Evolutionary conservation across 805 yeast genomes (phyloP), one percentile per base, ranked within the genome.

Genomic region (Grigorovia transvaalensis): DNA sequence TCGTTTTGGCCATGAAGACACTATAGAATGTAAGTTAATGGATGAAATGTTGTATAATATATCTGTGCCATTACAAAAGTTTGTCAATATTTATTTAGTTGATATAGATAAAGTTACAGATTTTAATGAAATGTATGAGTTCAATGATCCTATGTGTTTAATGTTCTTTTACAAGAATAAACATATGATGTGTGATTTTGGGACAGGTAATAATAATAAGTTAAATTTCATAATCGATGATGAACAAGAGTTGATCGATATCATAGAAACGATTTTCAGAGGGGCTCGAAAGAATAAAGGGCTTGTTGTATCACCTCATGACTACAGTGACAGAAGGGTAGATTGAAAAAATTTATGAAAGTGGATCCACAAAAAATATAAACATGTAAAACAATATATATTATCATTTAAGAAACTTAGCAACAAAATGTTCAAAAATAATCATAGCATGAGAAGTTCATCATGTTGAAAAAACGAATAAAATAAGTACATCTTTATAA

Each of bases 171-270:
- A 78, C 70, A 74, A 95, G 49, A 91, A 91, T 70, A 85, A 88
- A 66, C 98, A 91, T 67, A 90, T 91, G 95, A 82, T 93, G 95
- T 88, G 96, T 69, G 99, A 93, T 72, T 89, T 90, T 67, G 99
- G 99, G 2, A 93, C 98, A 0, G 99, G 99, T 35, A 89, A 93
- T 65, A 93, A 93, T 69, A 93, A 93, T 73, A 91, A 93, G 73
- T 72, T 93, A 72, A 89, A 88, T 63, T 91, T 91, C 68, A 75
- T 80, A 12, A 65, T 85, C 20, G 82, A 79, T 44, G 87, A 87
- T 64, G 82, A 84, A 54, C 96, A 91, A 65, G 97, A 89, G 59
- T 69, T 93, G 74, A 85, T 93, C 19, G 98, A 91, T 66, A 85
- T 93, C 33, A 71, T 93, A 11, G 99, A 93, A 62, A 84, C 90